phyloP scores from a whole-genome alignment of 1,139 yeast species.

The Geotrichum fermentans region DNA sequence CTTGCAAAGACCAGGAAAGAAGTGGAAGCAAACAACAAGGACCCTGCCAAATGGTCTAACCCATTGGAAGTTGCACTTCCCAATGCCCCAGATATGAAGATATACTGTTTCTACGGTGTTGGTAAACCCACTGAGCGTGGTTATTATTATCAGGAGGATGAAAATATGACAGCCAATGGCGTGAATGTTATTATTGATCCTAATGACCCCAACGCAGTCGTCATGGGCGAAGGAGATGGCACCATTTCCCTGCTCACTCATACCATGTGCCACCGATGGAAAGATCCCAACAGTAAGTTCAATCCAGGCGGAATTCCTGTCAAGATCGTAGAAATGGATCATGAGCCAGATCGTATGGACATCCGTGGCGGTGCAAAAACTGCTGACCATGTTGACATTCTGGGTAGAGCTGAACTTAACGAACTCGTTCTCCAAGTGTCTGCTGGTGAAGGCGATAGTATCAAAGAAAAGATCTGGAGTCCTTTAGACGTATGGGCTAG shows the following conservation, averaged over 20 bases:
- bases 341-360: slow-evolving; percentile 90
- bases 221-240: slow-evolving; percentile 91
- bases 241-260: slow-evolving; percentile 86
- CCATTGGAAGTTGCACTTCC: slow-evolving; percentile 91
- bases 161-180: slow-evolving; percentile 43
- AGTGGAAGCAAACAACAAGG: slow-evolving; percentile 56
- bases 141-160: slow-evolving; percentile 71
- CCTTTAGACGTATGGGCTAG: slow-evolving; percentile 56
- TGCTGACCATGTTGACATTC: slow-evolving; percentile 94
- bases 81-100: slow-evolving; percentile 85
- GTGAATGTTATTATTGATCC: slow-evolving; percentile 61
- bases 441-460: slow-evolving; percentile 66
- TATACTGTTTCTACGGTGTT: slow-evolving; percentile 88
- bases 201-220: slow-evolving; percentile 62
- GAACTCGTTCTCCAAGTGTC: slow-evolving; percentile 79
- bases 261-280: slow-evolving; percentile 80
- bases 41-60: slow-evolving; percentile 80
- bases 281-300: slow-evolving; percentile 59
- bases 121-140: slow-evolving; percentile 96
- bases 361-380: slow-evolving; percentile 96
- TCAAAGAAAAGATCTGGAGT: slow-evolving; percentile 58
- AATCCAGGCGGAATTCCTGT: slow-evolving; percentile 76
- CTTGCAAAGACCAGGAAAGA: slow-evolving; percentile 57
- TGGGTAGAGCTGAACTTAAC: slow-evolving; percentile 88
- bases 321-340: slow-evolving; percentile 81